Conservation (phyloP, 495 filamentous ascomycete species). For the Podospora didyma region DNA sequence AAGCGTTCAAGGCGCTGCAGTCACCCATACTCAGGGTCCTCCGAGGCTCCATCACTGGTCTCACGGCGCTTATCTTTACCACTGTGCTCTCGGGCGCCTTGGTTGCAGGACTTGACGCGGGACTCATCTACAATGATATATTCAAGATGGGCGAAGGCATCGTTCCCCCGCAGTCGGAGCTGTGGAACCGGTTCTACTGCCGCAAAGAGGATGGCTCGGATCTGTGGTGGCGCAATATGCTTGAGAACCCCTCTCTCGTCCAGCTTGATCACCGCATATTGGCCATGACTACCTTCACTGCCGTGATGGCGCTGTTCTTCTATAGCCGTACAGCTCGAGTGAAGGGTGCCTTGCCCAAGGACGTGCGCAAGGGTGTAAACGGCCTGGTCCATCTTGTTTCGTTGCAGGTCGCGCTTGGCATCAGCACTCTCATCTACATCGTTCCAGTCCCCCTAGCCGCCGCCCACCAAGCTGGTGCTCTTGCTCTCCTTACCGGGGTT, state of each 20-base stretch:
- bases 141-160: constrained; percentile 87
- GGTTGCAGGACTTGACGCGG: constrained; percentile 92
- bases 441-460: constrained; percentile 86
- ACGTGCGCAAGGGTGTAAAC: constrained; percentile 64
- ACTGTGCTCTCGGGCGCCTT: constrained; percentile 92
- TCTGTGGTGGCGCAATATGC: constrained; percentile 91
- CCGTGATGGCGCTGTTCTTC: constrained; percentile 69
- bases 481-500: constrained; percentile 79
- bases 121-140: constrained; percentile 97
- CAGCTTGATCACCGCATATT: constrained; percentile 94
- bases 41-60: constrained; percentile 65
- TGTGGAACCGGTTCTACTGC: constrained; percentile 82
- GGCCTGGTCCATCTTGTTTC: constrained; percentile 80
- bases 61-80: constrained; percentile 73
- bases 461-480: constrained; percentile 85
- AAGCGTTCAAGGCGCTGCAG: constrained; percentile 54
- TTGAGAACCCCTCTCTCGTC: constrained; percentile 91
- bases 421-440: constrained; percentile 86
- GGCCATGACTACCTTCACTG: constrained; percentile 82
- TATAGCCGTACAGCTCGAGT: constrained; percentile 68
- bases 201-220: constrained; percentile 71
- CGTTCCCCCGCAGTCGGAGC: constrained; percentile 73
- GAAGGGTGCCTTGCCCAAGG: constrained; percentile 57
- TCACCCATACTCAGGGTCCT: constrained; percentile 66
- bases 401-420: constrained; percentile 79